Percentiles rank a stretch among this genome's conserved stretches.
These are phyloP conservation scores for Fusarium buharicum DNA, from an alignment of 2,329 filamentous ascomycete species.

Conservation along the genomic window DNA sequence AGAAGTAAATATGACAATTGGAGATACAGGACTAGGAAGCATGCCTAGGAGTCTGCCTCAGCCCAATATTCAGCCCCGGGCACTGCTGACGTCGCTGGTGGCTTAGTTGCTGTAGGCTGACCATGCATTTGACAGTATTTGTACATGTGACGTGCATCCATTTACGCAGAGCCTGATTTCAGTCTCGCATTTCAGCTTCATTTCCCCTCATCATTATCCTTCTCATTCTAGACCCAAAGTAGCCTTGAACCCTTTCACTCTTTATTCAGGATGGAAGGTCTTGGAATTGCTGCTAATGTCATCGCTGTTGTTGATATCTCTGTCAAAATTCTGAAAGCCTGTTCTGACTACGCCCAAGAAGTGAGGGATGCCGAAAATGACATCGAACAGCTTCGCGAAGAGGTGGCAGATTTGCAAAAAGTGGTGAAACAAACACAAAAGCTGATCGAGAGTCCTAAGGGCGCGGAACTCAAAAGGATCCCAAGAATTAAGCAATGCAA, in stretches of 20 bases:
- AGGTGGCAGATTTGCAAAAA: conserved; percentile 43
- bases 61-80: too few species aligned
- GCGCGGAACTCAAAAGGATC: neutral
- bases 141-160: too few species aligned
- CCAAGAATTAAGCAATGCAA: neutral
- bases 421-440: conserved; percentile 42
- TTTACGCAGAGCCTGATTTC: too few species aligned
- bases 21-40: too few species aligned
- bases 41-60: too few species aligned
- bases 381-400: conserved; percentile 48
- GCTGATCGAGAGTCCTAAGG: conserved; percentile 43
- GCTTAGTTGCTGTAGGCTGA: too few species aligned
- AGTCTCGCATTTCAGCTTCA: too few species aligned
- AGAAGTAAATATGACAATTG: too few species aligned
- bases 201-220: too few species aligned
- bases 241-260: neutral
- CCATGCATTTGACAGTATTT: too few species aligned
- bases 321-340: conserved; percentile 49
- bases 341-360: conserved; percentile 50
- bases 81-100: too few species aligned
- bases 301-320: conserved; percentile 53
- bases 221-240: too few species aligned
- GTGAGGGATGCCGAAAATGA: conserved; percentile 49
- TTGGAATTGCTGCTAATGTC: conserved; percentile 51
- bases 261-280: conserved; percentile 38